Evolutionary conservation across 768 basidiomycete genomes (phyloP).

Genomic region (Lactarius quietus): DNA sequence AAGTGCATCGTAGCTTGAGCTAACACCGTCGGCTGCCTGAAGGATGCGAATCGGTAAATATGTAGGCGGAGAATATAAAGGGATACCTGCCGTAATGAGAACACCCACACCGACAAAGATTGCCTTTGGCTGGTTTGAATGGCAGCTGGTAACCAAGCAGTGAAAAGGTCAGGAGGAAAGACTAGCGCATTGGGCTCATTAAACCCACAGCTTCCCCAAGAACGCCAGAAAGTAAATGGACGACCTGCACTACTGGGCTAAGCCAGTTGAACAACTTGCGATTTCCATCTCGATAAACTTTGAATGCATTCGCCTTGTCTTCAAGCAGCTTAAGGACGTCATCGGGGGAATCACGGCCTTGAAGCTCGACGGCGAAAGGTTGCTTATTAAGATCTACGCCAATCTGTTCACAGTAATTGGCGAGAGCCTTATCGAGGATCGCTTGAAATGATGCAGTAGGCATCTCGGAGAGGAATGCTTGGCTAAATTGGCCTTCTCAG

Average conservation of each 20-base stretch:
- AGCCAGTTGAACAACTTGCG: neutral
- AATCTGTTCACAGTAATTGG: neutral
- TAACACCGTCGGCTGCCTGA: neutral
- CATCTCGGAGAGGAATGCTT: neutral
- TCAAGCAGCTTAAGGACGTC: neutral
- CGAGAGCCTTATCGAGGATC: neutral
- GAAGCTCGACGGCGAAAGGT: neutral
- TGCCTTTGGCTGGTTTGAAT: neutral
- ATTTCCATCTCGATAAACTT: neutral
- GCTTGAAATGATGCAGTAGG: neutral
- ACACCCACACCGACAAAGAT: neutral
- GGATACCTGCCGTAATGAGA: neutral
- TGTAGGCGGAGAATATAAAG: neutral
- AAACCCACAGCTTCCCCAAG: neutral
- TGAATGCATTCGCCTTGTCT: neutral
- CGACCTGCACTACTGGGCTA: neutral
- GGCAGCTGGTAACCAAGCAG: neutral
- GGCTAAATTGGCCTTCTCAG: too few species aligned
- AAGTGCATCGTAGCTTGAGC: neutral
- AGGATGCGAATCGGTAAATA: too few species aligned
- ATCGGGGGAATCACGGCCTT: neutral
- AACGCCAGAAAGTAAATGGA: neutral
- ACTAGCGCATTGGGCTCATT: neutral
- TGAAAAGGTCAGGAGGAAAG: too few species aligned
- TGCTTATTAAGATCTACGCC: neutral